Evolutionary conservation across 371 early-diverging fungal genomes (phyloP).

Genomic region (Encephalitozoon romaleae): DNA sequence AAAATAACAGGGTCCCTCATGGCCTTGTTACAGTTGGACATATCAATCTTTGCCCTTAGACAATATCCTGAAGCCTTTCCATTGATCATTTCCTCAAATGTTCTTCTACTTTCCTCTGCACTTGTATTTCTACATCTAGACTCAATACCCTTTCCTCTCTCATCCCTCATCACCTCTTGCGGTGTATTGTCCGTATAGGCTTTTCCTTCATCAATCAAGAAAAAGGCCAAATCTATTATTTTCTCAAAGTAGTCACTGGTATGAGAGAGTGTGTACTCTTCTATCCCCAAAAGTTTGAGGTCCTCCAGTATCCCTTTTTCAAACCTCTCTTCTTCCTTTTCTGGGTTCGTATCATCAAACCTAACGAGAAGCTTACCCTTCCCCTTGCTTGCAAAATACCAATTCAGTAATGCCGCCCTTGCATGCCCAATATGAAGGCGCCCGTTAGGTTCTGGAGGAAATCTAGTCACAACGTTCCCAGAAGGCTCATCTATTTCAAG

Average conservation of each 20-base stretch:
- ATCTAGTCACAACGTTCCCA: slow-evolving; percentile 68
- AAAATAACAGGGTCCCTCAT: slow-evolving; percentile 97
- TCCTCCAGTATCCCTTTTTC: slow-evolving; percentile 57
- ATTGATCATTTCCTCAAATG: slow-evolving; percentile 83
- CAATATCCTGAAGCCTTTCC: slow-evolving; percentile 64
- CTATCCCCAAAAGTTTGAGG: slow-evolving; percentile 65
- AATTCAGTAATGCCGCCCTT: slow-evolving; percentile 94
- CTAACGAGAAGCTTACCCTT: slow-evolving; percentile 85
- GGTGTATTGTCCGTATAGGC: slow-evolving; percentile 95
- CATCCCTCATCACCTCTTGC: slow-evolving; percentile 74
- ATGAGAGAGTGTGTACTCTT: slow-evolving; percentile 70
- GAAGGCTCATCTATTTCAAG: slow-evolving; percentile 28
- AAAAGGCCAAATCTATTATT: slow-evolving; percentile 72
- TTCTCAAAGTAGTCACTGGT: slow-evolving; percentile 88
- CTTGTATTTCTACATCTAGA: slow-evolving; percentile 73
- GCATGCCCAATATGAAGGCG: slow-evolving; percentile 97
- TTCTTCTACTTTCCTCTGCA: slow-evolving; percentile 76
- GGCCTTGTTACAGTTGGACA: slow-evolving; percentile 81
- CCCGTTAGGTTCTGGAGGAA: slow-evolving; percentile 95
- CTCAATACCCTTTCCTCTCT: slow-evolving; percentile 78
- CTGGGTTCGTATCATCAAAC: slow-evolving; percentile 99
- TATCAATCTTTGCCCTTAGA: slow-evolving; percentile 91
- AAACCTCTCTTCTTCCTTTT: slow-evolving; percentile 73
- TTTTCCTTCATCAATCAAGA: slow-evolving; percentile 76
- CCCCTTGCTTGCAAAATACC: slow-evolving; percentile 82